Percentiles rank a stretch among this genome's conserved stretches.
Evolutionary conservation across 805 yeast genomes (phyloP).

Genomic region (Yamadazyma scolyti): DNA sequence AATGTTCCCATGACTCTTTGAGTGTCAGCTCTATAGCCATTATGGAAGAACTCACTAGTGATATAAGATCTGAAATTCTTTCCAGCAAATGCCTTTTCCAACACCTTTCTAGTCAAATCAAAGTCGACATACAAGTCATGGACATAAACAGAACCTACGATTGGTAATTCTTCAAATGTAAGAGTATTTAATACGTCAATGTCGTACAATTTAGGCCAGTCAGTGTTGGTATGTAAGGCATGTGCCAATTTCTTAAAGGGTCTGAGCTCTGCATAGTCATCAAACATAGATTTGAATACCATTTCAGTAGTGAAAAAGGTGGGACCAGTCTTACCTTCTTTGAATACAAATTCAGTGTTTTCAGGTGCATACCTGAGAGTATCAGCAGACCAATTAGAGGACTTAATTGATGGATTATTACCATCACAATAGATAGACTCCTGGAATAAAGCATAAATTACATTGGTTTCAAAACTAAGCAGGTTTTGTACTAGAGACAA

Average conservation of each 20-base stretch:
- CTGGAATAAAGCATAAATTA: constrained; percentile 52
- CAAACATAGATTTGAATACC: constrained; percentile 50
- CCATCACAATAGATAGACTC: constrained; percentile 58
- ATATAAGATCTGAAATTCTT: constrained; percentile 37
- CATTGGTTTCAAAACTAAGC: constrained; percentile 49
- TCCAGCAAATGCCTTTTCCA: constrained; percentile 21
- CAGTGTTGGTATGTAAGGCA: constrained; percentile 26
- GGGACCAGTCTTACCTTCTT: constrained; percentile 12
- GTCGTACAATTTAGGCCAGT: constrained; percentile 39
- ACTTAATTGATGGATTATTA: constrained; percentile 6
- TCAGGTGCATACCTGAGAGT: constrained; percentile 25
- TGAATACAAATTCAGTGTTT: constrained; percentile 22
- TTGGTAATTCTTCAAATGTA: constrained; percentile 34
- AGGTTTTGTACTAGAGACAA: constrained; percentile 28
- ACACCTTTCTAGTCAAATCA: constrained; percentile 35
- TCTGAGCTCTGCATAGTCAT: constrained; percentile 43
- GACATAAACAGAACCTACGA: constrained; percentile 48
- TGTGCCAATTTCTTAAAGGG: constrained; percentile 39
- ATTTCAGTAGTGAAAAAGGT: constrained; percentile 53
- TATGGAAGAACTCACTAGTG: constrained; percentile 50
- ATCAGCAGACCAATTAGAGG: constrained; percentile 49
- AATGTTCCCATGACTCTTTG: constrained; percentile 36
- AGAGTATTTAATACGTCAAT: constrained; percentile 21
- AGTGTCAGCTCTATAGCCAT: constrained; percentile 44
- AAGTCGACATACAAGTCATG: constrained; percentile 54